Evolutionary conservation across 2,329 filamentous ascomycete genomes (phyloP).

Genomic region (Fusarium citri): DNA sequence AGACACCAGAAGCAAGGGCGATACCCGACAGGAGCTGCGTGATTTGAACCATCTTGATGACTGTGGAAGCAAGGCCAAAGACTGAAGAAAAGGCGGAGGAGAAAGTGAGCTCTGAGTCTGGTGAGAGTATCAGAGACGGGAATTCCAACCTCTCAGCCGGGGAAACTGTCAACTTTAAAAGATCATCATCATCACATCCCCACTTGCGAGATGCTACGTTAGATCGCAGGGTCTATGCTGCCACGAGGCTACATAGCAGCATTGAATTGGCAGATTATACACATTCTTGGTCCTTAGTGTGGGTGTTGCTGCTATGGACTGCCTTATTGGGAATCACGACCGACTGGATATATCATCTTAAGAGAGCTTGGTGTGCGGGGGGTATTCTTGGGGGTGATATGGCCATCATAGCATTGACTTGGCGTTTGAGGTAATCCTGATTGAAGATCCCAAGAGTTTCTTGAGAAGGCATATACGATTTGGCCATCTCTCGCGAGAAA

Average conservation of each 20-base stretch:
- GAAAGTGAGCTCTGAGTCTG: background rate
- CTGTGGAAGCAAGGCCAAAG: background rate
- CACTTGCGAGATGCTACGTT: constrained; percentile 22
- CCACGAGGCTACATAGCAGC: constrained; percentile 28
- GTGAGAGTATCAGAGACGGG: constrained; percentile 1
- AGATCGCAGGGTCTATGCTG: constrained; percentile 21
- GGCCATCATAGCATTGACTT: background rate
- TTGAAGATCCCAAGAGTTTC: background rate
- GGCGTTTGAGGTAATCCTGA: background rate
- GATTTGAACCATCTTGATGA: constrained; percentile 37
- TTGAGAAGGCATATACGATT: background rate
- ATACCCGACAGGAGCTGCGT: constrained; percentile 37
- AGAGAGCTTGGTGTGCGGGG: constrained; percentile 33
- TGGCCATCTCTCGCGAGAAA: background rate
- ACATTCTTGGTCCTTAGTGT: constrained; percentile 22
- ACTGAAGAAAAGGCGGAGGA: background rate
- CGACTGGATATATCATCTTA: constrained; percentile 24
- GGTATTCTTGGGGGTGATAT: constrained; percentile 14
- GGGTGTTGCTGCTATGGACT: constrained; percentile 22
- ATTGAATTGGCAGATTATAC: constrained; percentile 44
- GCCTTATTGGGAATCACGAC: constrained; percentile 40
- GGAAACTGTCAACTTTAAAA: constrained; percentile 19
- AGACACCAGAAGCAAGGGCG: constrained; percentile 32
- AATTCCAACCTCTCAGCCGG: background rate
- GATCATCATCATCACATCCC: constrained; percentile 8